phyloP scores from a whole-genome alignment of 192 early-diverging fungal species.

The Podila epicladia region DNA sequence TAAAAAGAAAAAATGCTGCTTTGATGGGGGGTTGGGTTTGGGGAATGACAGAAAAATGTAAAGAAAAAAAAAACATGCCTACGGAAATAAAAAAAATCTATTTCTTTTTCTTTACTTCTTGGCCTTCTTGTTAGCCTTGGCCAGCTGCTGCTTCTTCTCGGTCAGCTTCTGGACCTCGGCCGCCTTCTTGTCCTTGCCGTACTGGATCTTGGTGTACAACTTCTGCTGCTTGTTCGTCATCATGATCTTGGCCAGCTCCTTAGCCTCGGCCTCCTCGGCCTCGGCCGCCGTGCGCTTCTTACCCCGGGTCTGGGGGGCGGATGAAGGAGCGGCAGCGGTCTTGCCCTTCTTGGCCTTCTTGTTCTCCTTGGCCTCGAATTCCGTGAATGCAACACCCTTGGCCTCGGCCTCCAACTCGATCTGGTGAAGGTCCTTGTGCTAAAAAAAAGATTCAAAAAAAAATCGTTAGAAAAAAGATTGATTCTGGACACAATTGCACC shows the following conservation, averaged over 20 bases:
- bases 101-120: constrained; percentile 32
- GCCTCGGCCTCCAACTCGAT: constrained; percentile 77
- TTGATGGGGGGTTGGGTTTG: not conserved
- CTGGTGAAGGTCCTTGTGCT: constrained; percentile 62
- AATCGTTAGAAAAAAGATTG: not conserved
- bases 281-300: constrained; percentile 70
- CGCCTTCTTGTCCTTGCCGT: constrained; percentile 74
- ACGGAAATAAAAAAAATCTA: not conserved
- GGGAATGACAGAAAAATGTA: not conserved
- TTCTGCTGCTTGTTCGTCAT: constrained; percentile 87
- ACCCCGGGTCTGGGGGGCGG: constrained; percentile 14
- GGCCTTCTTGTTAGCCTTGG: constrained; percentile 47
- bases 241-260: constrained; percentile 88
- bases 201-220: constrained; percentile 82
- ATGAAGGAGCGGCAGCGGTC: not conserved
- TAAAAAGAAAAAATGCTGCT: not conserved
- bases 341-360: constrained; percentile 50
- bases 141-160: constrained; percentile 52
- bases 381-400: constrained; percentile 70
- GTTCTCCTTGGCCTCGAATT: constrained; percentile 64
- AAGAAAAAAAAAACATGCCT: not conserved
- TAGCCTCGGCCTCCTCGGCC: constrained; percentile 66
- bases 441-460: constrained; percentile 18
- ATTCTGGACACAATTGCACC: too few species aligned
- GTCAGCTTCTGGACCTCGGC: constrained; percentile 65